Base-by-base conservation (phyloP, 2,329 filamentous ascomycete genomes). In the Helotiales sp. region DNA sequence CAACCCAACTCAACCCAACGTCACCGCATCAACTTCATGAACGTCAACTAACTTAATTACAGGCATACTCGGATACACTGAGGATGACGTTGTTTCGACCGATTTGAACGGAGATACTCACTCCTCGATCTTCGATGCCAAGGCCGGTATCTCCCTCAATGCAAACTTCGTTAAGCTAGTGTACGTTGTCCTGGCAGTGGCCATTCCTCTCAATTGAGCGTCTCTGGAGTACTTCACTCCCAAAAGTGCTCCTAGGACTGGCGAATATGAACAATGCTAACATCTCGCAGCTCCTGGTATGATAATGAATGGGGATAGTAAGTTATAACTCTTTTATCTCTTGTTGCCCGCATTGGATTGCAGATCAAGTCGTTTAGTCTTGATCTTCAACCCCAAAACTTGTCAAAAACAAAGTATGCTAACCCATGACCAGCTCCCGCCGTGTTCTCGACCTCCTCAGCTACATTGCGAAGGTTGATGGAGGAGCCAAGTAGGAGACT, bases 41-140 rank as follows among this genome's bases (percentile, higher is more conserved):
- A 65, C 59, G 55, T 7, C 22, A 65, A 61, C 72, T 72, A 64
- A 72, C 62, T 62, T 22, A 43, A 61, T 37, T 40, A 3, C 15
- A 93, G 91, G 93, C 79, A 90, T 98, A 75, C 87, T 99, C 76
- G 92, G 84, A 77, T 98, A 97, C 90, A 96, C 94, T 70, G 95
- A 97, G 88, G 96, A 99, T 81, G 95, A 97, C 66, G 83, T 99
- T 75, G 96, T 99, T 85, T 97, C 94, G 79, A 89, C 87, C 75
- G 96, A 99, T 84, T 81, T 98, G 82, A 96, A 91, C 86, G 96
- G 96, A 83, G 92, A 98, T 87, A 87, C 85, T 81, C 84, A 89
- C 89, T 97, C 94, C 75, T 97, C 94, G 85, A 97, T 98, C 89
- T 97, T 99, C 84, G 96, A 99, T 82, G 94, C 93, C 83, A 97